Evolutionary conservation across 768 basidiomycete species (phyloP), one percentile per base, ranked within the genome.

Genomic region (Mycena olivaceomarginata): DNA sequence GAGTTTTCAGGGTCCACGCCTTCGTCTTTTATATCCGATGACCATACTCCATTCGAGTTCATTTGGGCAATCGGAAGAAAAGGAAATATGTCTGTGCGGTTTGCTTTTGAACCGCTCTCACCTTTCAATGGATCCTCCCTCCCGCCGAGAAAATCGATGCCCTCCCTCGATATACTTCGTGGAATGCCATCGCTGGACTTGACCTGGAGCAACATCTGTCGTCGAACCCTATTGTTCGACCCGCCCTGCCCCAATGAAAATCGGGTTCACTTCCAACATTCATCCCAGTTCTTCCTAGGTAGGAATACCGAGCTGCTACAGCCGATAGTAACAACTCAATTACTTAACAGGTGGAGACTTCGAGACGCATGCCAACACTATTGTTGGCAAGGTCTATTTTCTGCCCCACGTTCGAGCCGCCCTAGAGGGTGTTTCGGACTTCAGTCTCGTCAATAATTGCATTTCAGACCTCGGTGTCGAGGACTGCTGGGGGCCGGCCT

Each of bases 311-410:
- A 56, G n/a, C 43, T 8, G 5, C 18, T 31, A 31, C 31, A 31
- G 4, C 31, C 31, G 31, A 31, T 31, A 31, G 31, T 31, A 31
- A 31, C 31, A 31, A 31, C 31, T 31, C 31, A 31, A 31, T 31
- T 31, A 31, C 31, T 31, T 31, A 31, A 31, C n/a, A 67, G 67
- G 67, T 11, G 46, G 48, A 7, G 67, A 68, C 25, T n/a, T 68
- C 2, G n/a, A 51, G 31, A 31, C 31, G 13, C 41, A 39, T n/a
- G 41, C 15, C 10, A 20, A 43, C 22, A 16, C 7, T 6, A 40
- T 68, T 16, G 31, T 53, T 16, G 67, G 48, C 25, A 68, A 68
- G 31, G 20, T 39, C 5, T 68, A 68, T 53, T 68, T 68, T n/a
- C 46, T 68, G 5, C 67, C 67, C 4, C 16, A 68, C 11, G 11